Evolutionary conservation across 768 basidiomycete genomes (phyloP), one percentile per base, ranked within the genome.

Genomic region (Macrolepiota dolichaula): DNA sequence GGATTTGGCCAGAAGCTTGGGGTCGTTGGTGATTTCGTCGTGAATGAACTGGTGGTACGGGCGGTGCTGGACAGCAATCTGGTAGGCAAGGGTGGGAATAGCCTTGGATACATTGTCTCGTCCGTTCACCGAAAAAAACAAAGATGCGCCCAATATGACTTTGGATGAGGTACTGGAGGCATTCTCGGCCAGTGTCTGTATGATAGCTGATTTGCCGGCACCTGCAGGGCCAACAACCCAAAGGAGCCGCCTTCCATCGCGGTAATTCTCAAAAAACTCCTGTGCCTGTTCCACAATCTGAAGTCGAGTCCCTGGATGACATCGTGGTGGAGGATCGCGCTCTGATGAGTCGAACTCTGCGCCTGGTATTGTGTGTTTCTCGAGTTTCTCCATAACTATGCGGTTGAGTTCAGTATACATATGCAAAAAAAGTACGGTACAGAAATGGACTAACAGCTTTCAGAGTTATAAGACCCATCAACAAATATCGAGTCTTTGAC

Each of bases 71-170:
- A 54, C 32, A 7, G 68, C 64, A 2, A 73, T 60, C n/a, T 72
- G 68, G 35, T 63, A 66, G 1, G 68, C 64, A 3, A 73, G 54
- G 1, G 68, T 71, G 3, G 35, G 10, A 36, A 10, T 25, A 10
- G 19, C 22, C 55, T 47, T 47, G 44, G 42, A 47, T 22, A 29
- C 35, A 4, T 49, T 29, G n/a, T 19, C 27, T 1, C 42, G 55
- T 2, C 22, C 55, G 11, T 57, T 57, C 15, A 46, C 17, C 9
- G 42, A 19, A 25, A 47, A 57, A 44, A 57, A 57, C n/a, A 57
- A 9, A 27, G 44, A 36, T 12, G 55, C 55, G 3, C 29, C 46
- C 3, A 47, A n/a, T 1, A 13, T 22, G 19, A 49, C 46, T 1
- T 49, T 25, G 10, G 24, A 25, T 19, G n/a, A 0, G 24, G 40